A percentile compares a stretch with the other conserved stretches of the same genome.
Evolutionary conservation across 2,329 filamentous ascomycete genomes (phyloP).

Genomic region (Scleromitrula shiraiana): DNA sequence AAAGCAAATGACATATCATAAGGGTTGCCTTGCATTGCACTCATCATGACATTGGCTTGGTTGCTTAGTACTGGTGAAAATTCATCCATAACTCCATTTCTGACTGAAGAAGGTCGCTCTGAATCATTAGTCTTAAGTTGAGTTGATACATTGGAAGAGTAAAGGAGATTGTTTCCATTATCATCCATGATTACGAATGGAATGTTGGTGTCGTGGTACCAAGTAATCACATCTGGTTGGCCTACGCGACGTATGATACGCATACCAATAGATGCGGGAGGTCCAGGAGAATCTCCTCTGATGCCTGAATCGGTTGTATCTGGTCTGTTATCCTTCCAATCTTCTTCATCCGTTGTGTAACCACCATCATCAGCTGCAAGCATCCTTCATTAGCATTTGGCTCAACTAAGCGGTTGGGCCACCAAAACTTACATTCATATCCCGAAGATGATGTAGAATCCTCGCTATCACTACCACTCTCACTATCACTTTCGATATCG

Average conservation of each 20-base stretch:
- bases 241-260: conserved; percentile 8
- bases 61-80: conserved; percentile 52
- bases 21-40: conserved; percentile 38
- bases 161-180: conserved; percentile 34
- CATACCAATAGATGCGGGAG: conserved; percentile 9
- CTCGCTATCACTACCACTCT: no score
- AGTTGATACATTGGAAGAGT: conserved; percentile 29
- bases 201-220: conserved; percentile 27
- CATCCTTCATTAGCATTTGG: neutral
- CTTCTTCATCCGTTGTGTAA: conserved; percentile 7
- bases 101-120: conserved; percentile 6
- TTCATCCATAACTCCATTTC: conserved; percentile 8
- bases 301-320: neutral
- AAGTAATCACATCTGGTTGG: conserved; percentile 29
- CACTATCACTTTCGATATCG: conserved; percentile 1
- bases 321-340: conserved; percentile 6
- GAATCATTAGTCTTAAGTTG: conserved; percentile 11
- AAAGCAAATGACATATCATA: conserved; percentile 14
- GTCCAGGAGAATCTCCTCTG: neutral
- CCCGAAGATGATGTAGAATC: conserved; percentile 3
- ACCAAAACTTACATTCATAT: conserved; percentile 6
- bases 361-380: conserved; percentile 36
- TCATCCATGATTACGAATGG: conserved; percentile 36
- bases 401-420: neutral
- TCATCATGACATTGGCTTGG: conserved; percentile 70